These are phyloP conservation scores for Candida gorgasii DNA, from an alignment of 805 yeast genomes.

Conservation along the genomic window DNA sequence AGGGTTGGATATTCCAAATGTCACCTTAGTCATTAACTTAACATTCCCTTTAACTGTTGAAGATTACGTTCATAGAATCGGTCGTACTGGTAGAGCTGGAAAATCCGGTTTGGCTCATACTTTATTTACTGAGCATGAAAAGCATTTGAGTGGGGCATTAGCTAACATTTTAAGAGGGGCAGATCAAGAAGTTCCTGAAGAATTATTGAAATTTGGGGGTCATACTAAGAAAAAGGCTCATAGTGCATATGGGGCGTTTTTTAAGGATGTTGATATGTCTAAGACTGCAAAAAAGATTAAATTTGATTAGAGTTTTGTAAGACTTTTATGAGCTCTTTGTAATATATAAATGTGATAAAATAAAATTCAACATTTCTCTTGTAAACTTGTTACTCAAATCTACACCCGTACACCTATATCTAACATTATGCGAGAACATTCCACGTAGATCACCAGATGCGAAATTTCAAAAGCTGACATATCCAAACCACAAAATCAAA, in stretches of 20 bases:
- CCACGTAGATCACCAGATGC: not conserved
- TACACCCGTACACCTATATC: too few relatives aligned
- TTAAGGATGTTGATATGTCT: conserved; percentile 84
- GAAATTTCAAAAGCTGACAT: too few relatives aligned
- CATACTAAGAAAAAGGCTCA: conserved; percentile 98
- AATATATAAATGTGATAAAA: not conserved
- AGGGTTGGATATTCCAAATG: conserved; percentile 97
- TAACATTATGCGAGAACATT: too few relatives aligned
- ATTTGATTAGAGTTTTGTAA: conserved; percentile 46
- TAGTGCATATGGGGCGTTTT: conserved; percentile 97
- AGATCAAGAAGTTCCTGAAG: conserved; percentile 93
- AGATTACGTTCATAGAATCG: conserved; percentile 96
- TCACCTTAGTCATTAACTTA: conserved; percentile 89
- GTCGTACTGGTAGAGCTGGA: conserved; percentile 98
- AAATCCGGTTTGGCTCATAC: conserved; percentile 94
- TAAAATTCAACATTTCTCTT: too few relatives aligned
- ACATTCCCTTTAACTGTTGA: conserved; percentile 96
- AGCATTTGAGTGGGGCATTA: conserved; percentile 92
- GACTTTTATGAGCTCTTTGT: too few relatives aligned
- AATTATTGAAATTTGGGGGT: conserved; percentile 90
- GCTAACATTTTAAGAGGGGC: conserved; percentile 93
- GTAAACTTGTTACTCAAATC: too few relatives aligned
- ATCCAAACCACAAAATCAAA: too few relatives aligned
- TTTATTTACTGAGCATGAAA: conserved; percentile 93
- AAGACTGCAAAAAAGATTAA: conserved; percentile 88